These are phyloP conservation scores for Persicaria tinctoria DNA, from an alignment of 148 eudicot genomes.

Conservation along the genomic window DNA sequence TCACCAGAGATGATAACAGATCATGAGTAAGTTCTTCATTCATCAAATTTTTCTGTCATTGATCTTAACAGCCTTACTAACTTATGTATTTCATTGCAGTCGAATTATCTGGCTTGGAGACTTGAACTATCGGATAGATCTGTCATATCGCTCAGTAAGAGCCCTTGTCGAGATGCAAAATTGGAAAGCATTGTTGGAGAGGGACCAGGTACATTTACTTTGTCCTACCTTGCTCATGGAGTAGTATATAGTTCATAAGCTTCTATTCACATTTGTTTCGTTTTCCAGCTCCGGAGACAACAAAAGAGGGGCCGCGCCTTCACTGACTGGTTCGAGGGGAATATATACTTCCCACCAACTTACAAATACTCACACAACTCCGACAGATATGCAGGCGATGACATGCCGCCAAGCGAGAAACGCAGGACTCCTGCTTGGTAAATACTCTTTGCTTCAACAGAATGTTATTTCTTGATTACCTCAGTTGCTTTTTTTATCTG, in stretches of 20 bases:
- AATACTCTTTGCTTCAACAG: slow-evolving; percentile 4
- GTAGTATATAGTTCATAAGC: background rate
- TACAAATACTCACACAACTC: slow-evolving; percentile 91
- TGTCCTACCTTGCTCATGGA: background rate
- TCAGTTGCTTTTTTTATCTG: background rate
- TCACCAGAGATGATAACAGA: slow-evolving; percentile 86
- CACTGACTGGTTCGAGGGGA: slow-evolving; percentile 87
- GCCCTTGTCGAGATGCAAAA: slow-evolving; percentile 98
- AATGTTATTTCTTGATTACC: background rate
- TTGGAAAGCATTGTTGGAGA: slow-evolving; percentile 90
- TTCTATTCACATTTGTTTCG: background rate
- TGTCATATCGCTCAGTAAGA: slow-evolving; percentile 82
- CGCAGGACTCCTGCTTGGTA: slow-evolving; percentile 98
- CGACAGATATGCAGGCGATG: slow-evolving; percentile 87
- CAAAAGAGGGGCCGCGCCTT: slow-evolving; percentile 88
- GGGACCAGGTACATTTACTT: slow-evolving; percentile 61
- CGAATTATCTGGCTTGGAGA: slow-evolving; percentile 98
- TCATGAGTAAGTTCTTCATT: slow-evolving; percentile 63
- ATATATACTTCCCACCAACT: slow-evolving; percentile 94
- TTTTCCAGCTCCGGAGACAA: slow-evolving; percentile 64
- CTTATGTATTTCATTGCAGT: slow-evolving; percentile 25
- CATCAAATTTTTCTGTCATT: background rate
- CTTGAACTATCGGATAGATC: slow-evolving; percentile 79
- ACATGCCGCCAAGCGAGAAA: slow-evolving; percentile 76
- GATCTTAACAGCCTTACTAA: background rate